Evolutionary conservation across 1,284 basidiomycete species (phyloP).

Genomic region (Bjerkandera adusta): DNA sequence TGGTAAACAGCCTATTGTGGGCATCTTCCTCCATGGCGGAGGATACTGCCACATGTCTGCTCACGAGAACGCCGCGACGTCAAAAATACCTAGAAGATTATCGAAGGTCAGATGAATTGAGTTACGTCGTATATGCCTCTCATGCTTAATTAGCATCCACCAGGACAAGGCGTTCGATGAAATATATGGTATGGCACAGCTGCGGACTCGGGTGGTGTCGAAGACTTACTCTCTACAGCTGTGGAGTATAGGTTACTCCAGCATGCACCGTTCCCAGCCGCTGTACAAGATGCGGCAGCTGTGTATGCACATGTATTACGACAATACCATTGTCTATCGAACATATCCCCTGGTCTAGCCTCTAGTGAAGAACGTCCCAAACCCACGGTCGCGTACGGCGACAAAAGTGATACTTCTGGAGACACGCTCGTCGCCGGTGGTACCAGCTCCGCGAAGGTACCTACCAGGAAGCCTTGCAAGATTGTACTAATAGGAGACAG

Average conservation of each 20-base stretch:
- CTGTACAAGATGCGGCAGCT: constrained; percentile 60
- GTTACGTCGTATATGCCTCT: neutral
- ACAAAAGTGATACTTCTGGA: constrained; percentile 18
- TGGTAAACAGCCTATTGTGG: constrained; percentile 34
- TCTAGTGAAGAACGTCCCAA: constrained; percentile 10
- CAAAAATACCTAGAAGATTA: constrained; percentile 43
- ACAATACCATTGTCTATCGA: constrained; percentile 15
- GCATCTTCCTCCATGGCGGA: constrained; percentile 50
- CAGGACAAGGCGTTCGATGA: constrained; percentile 35
- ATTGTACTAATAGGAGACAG: constrained; percentile 68
- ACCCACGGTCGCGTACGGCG: constrained; percentile 10
- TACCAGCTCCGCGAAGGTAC: too few species aligned
- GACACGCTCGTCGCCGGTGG: constrained; percentile 13
- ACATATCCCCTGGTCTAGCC: too few species aligned
- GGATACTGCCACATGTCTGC: constrained; percentile 57
- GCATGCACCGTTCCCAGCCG: constrained; percentile 58
- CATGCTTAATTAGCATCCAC: neutral
- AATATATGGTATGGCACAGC: constrained; percentile 32
- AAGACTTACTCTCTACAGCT: constrained; percentile 21
- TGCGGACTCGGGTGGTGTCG: neutral
- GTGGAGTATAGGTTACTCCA: constrained; percentile 52
- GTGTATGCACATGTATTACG: constrained; percentile 56
- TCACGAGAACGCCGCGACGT: constrained; percentile 45
- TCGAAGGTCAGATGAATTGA: constrained; percentile 34
- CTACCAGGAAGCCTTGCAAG: constrained; percentile 38